A percentile compares a stretch with the other conserved stretches of the same genome.
Conservation (phyloP, 306 rosid species). For the Dicorynia guianensis region DNA sequence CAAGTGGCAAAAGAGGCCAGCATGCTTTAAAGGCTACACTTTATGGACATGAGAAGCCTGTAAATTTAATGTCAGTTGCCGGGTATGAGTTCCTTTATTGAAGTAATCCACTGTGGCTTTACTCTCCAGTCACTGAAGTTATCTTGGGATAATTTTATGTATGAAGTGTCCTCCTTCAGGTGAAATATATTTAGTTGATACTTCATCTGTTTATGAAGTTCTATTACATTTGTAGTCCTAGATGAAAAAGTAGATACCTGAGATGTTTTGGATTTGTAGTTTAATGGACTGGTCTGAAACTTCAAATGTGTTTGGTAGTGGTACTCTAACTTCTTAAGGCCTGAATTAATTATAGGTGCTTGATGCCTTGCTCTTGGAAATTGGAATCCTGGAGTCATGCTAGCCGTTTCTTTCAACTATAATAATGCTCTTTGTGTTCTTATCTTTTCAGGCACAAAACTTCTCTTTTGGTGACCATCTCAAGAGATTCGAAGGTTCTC, state of each 20-base stretch:
- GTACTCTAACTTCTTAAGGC: not conserved
- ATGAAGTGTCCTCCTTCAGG: not conserved
- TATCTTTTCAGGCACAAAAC: slow-evolving; percentile 68
- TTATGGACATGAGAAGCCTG: slow-evolving; percentile 80
- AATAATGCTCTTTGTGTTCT: slow-evolving; percentile 40
- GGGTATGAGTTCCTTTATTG: slow-evolving; percentile 63
- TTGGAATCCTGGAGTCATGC: not conserved
- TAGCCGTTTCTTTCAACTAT: slow-evolving; percentile 30
- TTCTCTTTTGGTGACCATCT: slow-evolving; percentile 76
- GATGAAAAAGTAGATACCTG: not conserved
- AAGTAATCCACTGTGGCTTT: slow-evolving; percentile 21
- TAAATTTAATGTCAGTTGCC: slow-evolving; percentile 70
- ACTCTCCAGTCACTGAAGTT: not conserved
- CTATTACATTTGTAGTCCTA: not conserved
- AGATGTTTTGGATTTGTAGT: slow-evolving; percentile 7
- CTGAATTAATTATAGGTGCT: not conserved
- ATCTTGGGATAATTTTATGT: slow-evolving; percentile 17
- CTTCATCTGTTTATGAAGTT: slow-evolving; percentile 18
- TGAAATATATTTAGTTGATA: slow-evolving; percentile 18
- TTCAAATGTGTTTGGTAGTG: not conserved
- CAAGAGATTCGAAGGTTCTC: slow-evolving; percentile 85
- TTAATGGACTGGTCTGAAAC: not conserved
- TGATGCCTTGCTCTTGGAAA: not conserved
- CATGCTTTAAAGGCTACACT: slow-evolving; percentile 75
- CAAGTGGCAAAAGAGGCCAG: slow-evolving; percentile 73